These are phyloP conservation scores for Amborella trichopoda DNA, from an alignment of 164 flowering plant species.

Conservation along the genomic window DNA sequence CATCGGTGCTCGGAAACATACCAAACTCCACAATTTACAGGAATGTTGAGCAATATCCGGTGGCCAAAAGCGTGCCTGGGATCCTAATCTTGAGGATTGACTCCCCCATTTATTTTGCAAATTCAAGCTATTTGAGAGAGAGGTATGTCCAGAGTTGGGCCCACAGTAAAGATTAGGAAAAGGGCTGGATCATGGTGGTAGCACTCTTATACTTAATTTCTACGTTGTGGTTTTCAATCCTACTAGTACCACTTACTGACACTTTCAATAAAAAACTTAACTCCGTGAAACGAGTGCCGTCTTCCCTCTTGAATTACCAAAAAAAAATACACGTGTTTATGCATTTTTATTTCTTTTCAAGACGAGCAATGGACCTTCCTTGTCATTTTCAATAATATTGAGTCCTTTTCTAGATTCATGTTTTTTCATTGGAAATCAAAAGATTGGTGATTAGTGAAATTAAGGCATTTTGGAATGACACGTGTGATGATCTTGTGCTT, in stretches of 20 bases:
- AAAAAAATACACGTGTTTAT: no score
- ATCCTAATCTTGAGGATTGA: conserved; percentile 47
- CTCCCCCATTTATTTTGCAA: conserved; percentile 66
- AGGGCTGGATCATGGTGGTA: background rate
- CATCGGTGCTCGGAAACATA: conserved; percentile 38
- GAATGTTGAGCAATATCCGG: conserved; percentile 46
- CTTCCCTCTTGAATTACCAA: no score
- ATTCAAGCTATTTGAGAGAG: conserved; percentile 57
- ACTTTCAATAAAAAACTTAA: no score
- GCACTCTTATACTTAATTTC: no score
- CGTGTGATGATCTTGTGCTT: no score
- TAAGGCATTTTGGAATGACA: no score
- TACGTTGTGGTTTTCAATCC: no score
- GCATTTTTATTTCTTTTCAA: background rate
- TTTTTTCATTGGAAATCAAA: no score
- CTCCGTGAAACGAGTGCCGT: no score
- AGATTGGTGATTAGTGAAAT: no score
- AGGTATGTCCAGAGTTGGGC: conserved; percentile 25
- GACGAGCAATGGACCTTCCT: background rate
- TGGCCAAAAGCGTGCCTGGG: conserved; percentile 38
- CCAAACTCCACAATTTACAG: conserved; percentile 41
- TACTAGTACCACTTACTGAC: background rate
- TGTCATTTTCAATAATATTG: no score
- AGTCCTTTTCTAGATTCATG: no score
- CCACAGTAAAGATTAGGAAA: background rate